phyloP scores from a whole-genome alignment of 495 filamentous ascomycete genomes.

The Neurospora sp. region DNA sequence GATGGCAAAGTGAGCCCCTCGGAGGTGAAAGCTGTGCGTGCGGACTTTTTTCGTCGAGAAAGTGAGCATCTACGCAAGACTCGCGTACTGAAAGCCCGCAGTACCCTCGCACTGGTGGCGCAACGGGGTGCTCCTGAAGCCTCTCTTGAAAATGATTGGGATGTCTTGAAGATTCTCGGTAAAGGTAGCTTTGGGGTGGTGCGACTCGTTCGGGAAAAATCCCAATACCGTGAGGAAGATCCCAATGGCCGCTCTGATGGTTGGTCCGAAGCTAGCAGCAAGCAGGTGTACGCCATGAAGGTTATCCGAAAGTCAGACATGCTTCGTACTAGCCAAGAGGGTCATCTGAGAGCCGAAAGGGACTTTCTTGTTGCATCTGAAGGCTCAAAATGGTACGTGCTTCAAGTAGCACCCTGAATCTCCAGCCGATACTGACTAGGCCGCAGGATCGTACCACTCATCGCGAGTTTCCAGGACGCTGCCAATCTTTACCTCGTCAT shows the following conservation, averaged over 20 bases:
- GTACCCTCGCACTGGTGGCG: constrained; percentile 30
- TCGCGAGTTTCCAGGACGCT: constrained; percentile 81
- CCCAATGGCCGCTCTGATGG: constrained; percentile 6
- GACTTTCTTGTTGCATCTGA: constrained; percentile 84
- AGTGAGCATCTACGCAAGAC: constrained; percentile 65
- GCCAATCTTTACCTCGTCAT: constrained; percentile 82
- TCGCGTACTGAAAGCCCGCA: constrained; percentile 55
- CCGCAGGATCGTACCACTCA: constrained; percentile 63
- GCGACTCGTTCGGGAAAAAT: constrained; percentile 62
- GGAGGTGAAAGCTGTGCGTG: constrained; percentile 44
- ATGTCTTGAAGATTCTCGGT: constrained; percentile 74
- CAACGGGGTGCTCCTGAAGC: constrained; percentile 10
- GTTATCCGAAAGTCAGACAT: constrained; percentile 87
- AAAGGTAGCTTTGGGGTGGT: constrained; percentile 95
- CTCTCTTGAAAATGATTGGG: constrained; percentile 48
- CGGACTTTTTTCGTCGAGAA: constrained; percentile 54
- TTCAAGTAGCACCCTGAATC: neutral
- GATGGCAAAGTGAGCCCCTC: constrained; percentile 37
- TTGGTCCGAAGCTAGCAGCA: constrained; percentile 21
- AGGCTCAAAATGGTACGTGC: constrained; percentile 59
- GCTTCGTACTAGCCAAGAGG: constrained; percentile 83
- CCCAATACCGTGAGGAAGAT: constrained; percentile 6
- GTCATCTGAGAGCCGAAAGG: constrained; percentile 79
- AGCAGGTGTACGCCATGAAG: constrained; percentile 86
- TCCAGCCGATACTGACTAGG: neutral